Conservation (phyloP, 1,284 basidiomycete genomes). For the Malassezia sp. region DNA sequence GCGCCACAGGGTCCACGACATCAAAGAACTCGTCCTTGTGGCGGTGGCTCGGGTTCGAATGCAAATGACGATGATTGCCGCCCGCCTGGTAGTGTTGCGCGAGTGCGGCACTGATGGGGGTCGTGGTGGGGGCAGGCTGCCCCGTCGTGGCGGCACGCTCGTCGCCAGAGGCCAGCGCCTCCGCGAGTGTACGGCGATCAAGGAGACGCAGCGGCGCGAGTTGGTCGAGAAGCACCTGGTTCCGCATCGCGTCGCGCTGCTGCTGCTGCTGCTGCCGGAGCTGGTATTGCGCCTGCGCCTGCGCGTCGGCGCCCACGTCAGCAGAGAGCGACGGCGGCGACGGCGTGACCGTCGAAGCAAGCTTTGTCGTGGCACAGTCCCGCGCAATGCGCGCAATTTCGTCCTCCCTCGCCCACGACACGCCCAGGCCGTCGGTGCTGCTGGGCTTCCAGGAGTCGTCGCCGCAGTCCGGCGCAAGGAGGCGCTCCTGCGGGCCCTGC, state of each 20-base stretch:
- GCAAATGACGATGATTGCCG: constrained; percentile 10
- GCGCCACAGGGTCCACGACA: constrained; percentile 37
- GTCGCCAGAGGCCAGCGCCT: constrained; percentile 17
- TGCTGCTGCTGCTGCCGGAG: constrained; percentile 9
- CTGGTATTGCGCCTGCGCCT: not conserved
- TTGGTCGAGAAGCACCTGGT: constrained; percentile 34
- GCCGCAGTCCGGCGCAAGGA: constrained; percentile 32
- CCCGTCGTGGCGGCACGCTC: not conserved
- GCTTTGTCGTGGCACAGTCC: constrained; percentile 23
- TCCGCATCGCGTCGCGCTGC: constrained; percentile 17
- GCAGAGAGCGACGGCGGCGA: constrained; percentile 1
- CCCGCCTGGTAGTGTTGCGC: constrained; percentile 11
- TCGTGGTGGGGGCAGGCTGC: not conserved
- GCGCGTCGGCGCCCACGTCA: not conserved
- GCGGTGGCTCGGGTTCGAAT: constrained; percentile 17
- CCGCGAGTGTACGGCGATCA: constrained; percentile 26
- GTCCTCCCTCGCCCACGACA: constrained; percentile 6
- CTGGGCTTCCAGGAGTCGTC: constrained; percentile 10
- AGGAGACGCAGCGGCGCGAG: constrained; percentile 32
- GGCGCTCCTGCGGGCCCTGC: constrained; percentile 33
- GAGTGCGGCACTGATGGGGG: constrained; percentile 6
- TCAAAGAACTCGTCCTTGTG: constrained; percentile 38
- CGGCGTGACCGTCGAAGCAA: constrained; percentile 14
- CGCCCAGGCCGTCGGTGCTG: not conserved
- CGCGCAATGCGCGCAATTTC: constrained; percentile 6